Evolutionary conservation across 1,284 basidiomycete species (phyloP).

Genomic region (Fomitiporia mediterranea): DNA sequence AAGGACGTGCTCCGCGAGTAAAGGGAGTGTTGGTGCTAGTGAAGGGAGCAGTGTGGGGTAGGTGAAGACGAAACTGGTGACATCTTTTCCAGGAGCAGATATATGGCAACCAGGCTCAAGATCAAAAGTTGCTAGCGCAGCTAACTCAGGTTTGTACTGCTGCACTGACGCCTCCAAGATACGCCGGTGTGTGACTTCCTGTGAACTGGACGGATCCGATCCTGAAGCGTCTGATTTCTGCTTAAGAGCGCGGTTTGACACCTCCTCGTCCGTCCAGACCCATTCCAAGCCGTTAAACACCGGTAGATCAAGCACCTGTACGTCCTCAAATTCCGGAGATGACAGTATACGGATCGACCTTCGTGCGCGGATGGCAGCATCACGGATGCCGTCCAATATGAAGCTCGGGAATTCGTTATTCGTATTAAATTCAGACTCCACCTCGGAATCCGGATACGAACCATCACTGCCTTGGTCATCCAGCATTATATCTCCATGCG

Average conservation of each 20-base stretch:
- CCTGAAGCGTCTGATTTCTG: neutral
- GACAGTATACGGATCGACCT: slow-evolving; percentile 60
- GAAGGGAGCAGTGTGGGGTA: slow-evolving; percentile 59
- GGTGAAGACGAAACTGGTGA: slow-evolving; percentile 44
- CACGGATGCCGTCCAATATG: slow-evolving; percentile 44
- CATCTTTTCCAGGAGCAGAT: slow-evolving; percentile 28
- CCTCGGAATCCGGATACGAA: slow-evolving; percentile 12
- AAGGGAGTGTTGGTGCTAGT: slow-evolving; percentile 56
- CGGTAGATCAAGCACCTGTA: neutral
- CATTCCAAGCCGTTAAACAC: slow-evolving; percentile 42
- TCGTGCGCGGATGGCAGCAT: slow-evolving; percentile 54
- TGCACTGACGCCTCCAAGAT: neutral
- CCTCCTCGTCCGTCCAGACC: slow-evolving; percentile 58
- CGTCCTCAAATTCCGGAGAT: slow-evolving; percentile 55
- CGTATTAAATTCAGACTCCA: neutral
- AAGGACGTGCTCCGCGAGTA: slow-evolving; percentile 56
- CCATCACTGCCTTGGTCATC: slow-evolving; percentile 33
- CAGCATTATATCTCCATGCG: slow-evolving; percentile 33
- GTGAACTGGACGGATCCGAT: neutral
- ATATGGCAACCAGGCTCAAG: slow-evolving; percentile 51
- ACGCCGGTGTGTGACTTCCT: neutral
- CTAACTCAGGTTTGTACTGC: slow-evolving; percentile 18
- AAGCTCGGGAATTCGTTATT: slow-evolving; percentile 49
- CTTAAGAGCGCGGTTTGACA: slow-evolving; percentile 29
- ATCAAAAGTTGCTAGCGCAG: slow-evolving; percentile 55